phyloP scores from a whole-genome alignment of 2,329 filamentous ascomycete species.

The Paraphoma sp. region DNA sequence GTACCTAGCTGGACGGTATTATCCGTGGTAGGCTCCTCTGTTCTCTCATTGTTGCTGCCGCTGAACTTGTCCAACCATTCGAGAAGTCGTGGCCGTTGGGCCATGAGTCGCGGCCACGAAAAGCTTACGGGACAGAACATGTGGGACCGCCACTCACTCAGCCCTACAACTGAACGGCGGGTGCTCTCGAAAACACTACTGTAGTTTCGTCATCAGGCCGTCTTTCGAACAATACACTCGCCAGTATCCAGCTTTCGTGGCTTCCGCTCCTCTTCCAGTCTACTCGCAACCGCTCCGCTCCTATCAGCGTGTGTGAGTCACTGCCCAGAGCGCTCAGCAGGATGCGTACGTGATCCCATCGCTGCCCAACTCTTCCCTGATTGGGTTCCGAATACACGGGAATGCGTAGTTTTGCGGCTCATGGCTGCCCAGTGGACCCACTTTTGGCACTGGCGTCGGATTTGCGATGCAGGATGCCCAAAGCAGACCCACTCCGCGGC shows the following conservation, averaged over 20 bases:
- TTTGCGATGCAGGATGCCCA: conserved; percentile 26
- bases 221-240: not conserved
- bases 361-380: conserved; percentile 31
- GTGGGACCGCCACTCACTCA: conserved; percentile 23
- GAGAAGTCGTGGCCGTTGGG: not conserved
- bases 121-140: conserved; percentile 16
- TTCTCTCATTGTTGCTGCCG: no score
- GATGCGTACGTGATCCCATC: conserved; percentile 12
- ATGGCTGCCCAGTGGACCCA: conserved; percentile 37
- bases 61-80: no score
- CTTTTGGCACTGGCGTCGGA: conserved; percentile 24
- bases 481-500: conserved; percentile 30
- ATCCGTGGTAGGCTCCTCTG: no score
- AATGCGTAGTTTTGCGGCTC: conserved; percentile 23
- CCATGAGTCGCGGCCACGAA: not conserved
- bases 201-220: not conserved
- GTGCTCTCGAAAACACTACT: not conserved
- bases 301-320: conserved; percentile 28
- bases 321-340: conserved; percentile 10
- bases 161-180: conserved; percentile 3
- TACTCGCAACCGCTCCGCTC: conserved; percentile 11
- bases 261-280: conserved; percentile 10
- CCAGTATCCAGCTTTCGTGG: conserved; percentile 16
- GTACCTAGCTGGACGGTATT: no score
- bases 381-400: conserved; percentile 30